These are phyloP conservation scores for Dryas drummondii DNA, from an alignment of 306 rosid species.

Conservation along the genomic window DNA sequence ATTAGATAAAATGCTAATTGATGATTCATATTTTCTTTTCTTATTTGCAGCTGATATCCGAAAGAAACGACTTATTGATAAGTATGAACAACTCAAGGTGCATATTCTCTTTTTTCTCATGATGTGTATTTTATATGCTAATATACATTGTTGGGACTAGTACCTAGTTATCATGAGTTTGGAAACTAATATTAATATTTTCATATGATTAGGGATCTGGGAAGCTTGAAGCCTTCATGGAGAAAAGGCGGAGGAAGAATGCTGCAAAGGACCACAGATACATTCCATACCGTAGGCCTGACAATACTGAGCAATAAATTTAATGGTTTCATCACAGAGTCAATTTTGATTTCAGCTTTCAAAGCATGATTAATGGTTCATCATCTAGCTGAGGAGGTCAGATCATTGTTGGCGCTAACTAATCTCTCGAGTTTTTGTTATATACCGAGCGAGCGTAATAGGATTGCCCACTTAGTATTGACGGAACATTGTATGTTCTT, in stretches of 20 bases:
- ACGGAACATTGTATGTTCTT: no score
- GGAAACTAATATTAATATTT: not conserved
- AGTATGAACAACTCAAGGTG: constrained; percentile 75
- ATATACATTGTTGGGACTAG: not conserved
- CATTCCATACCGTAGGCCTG: constrained; percentile 73
- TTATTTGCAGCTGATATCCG: constrained; percentile 68
- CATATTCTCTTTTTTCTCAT: not conserved
- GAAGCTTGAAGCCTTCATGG: constrained; percentile 65
- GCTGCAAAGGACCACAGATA: constrained; percentile 73
- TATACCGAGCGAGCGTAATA: no score
- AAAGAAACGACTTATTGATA: constrained; percentile 60
- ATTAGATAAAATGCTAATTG: not conserved
- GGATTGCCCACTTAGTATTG: no score
- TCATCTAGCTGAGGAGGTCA: no score
- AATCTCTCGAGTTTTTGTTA: no score
- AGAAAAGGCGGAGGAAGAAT: constrained; percentile 78
- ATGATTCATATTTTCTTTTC: constrained; percentile 1
- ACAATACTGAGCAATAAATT: constrained; percentile 7
- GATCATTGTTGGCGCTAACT: no score
- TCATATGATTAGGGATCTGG: constrained; percentile 53
- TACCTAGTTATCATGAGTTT: not conserved
- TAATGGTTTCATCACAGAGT: not conserved
- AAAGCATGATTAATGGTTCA: no score
- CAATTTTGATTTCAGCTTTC: not conserved
- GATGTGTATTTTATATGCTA: not conserved